These are phyloP conservation scores for Tilletiopsis washingtonensis DNA, from an alignment of 1,284 basidiomycete genomes.

Conservation along the genomic window DNA sequence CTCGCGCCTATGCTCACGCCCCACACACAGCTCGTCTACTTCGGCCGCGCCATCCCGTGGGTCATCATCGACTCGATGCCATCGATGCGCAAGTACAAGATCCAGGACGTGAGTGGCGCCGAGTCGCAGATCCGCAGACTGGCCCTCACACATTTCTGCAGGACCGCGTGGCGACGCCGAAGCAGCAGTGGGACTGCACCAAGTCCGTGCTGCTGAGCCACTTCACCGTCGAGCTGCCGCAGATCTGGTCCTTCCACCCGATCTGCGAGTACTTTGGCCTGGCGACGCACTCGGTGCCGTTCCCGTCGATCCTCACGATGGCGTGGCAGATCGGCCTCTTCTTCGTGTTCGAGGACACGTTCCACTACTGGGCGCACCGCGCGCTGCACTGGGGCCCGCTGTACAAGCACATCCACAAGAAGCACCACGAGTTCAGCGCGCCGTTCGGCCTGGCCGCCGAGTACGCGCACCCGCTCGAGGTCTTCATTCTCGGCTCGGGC, in stretches of 20 bases:
- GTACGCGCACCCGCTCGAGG: slow-evolving; percentile 90
- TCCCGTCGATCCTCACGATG: slow-evolving; percentile 55
- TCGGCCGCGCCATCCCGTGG: slow-evolving; percentile 90
- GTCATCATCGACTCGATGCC: slow-evolving; percentile 90
- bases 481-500: slow-evolving; percentile 76
- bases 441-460: slow-evolving; percentile 96
- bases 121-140: not conserved
- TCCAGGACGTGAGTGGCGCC: slow-evolving; percentile 55
- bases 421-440: slow-evolving; percentile 87
- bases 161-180: slow-evolving; percentile 66
- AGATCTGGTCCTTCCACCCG: slow-evolving; percentile 97
- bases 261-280: slow-evolving; percentile 81
- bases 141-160: slow-evolving; percentile 18
- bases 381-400: slow-evolving; percentile 79
- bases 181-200: slow-evolving; percentile 92
- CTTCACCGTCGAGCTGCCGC: slow-evolving; percentile 87
- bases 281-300: slow-evolving; percentile 84
- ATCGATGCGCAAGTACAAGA: slow-evolving; percentile 88
- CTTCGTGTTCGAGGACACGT: slow-evolving; percentile 93
- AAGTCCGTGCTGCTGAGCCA: slow-evolving; percentile 90
- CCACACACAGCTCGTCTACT: slow-evolving; percentile 74
- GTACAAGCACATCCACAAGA: slow-evolving; percentile 96
- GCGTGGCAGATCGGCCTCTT: slow-evolving; percentile 76
- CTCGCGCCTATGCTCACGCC: too few relatives aligned
- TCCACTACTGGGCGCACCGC: slow-evolving; percentile 73